Base-by-base conservation (phyloP, 2,329 filamentous ascomycete genomes). In the Pezicula radicicola region DNA sequence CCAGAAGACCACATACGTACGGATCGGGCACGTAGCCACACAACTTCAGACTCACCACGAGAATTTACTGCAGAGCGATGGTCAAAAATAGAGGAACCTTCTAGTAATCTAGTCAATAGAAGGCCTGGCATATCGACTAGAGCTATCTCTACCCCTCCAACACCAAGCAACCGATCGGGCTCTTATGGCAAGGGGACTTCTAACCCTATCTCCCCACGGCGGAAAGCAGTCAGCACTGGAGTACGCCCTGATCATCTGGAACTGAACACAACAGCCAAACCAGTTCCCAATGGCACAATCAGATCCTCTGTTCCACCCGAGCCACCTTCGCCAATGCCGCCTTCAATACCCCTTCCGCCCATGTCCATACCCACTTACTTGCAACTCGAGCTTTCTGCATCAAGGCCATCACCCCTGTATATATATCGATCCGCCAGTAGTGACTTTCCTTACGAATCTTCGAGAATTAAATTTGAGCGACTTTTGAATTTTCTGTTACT, bases 391-490 rank as follows among this genome's bases (percentile, higher is more conserved):
- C 69, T 87, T 10, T 81, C 84, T 2, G 80, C 79, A 4, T 76
- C 82, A 51, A 73, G 80, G 30, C 84, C 84, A 4, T 85, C 81
- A 45, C 83, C 82, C 6, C 68, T 86, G n/a, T 86, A 86, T 59
- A 85, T 87, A 51, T 77, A 85, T 61, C 79, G 80, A 55, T 79
- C 81, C 0, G 72, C 80, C 43, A 65, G 76, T 0, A 75, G 70
- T 54, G 82, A 85, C 50, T 72, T 75, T 21, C 91, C 91, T 0
- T 97, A 97, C 69, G 94, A 99, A 69, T 96, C 92, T 4, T 93
- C 90, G 19, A 87, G 87, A 28, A 82, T 96, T 63, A 97, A 97
- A 67, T 88, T 97, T 54, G 91, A 97, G 67, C 85, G 95, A 37
- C 76, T 99, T 12, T 80, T 90, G 58, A 97, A 97, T 66, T 95